Percentiles rank a stretch among this genome's conserved stretches.
Evolutionary conservation across 2,329 filamentous ascomycete species (phyloP).

Genomic region (Pseudovirgaria hyperparasitica): DNA sequence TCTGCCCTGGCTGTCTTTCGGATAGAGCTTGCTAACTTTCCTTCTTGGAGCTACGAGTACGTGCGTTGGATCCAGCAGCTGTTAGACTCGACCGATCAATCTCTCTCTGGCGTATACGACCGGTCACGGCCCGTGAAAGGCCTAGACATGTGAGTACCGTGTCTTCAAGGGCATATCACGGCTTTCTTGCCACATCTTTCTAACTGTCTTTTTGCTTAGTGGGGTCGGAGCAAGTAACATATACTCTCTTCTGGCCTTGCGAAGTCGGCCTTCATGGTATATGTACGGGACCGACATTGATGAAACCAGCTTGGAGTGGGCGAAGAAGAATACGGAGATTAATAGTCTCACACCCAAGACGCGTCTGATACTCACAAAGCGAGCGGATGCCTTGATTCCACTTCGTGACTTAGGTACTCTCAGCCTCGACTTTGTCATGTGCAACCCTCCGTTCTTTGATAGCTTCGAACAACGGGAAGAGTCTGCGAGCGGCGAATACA

Average conservation of each 20-base stretch:
- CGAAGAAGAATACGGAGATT: constrained; percentile 50
- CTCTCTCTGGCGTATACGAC: constrained; percentile 32
- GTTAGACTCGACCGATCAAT: constrained; percentile 52
- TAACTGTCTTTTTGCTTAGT: constrained; percentile 18
- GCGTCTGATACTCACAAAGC: constrained; percentile 43
- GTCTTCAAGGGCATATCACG: neutral
- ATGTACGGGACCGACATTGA: constrained; percentile 56
- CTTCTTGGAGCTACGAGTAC: constrained; percentile 64
- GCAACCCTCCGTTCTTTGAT: constrained; percentile 90
- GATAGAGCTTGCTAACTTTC: neutral
- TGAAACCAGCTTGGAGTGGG: constrained; percentile 50
- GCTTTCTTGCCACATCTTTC: neutral
- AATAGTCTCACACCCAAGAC: constrained; percentile 58
- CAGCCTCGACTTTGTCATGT: constrained; percentile 73
- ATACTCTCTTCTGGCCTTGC: constrained; percentile 71
- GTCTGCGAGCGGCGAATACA: constrained; percentile 45
- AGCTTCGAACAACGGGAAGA: constrained; percentile 54
- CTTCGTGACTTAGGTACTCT: constrained; percentile 40
- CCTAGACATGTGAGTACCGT: constrained; percentile 51
- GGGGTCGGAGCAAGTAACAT: constrained; percentile 87
- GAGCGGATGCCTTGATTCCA: constrained; percentile 48
- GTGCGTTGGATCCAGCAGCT: constrained; percentile 78
- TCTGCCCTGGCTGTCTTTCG: neutral
- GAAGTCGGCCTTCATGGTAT: constrained; percentile 52
- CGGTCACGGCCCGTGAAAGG: constrained; percentile 48